These are phyloP conservation scores for Rhynchospora breviuscula DNA, from an alignment of 176 grass and related monocot genomes.

Conservation along the genomic window DNA sequence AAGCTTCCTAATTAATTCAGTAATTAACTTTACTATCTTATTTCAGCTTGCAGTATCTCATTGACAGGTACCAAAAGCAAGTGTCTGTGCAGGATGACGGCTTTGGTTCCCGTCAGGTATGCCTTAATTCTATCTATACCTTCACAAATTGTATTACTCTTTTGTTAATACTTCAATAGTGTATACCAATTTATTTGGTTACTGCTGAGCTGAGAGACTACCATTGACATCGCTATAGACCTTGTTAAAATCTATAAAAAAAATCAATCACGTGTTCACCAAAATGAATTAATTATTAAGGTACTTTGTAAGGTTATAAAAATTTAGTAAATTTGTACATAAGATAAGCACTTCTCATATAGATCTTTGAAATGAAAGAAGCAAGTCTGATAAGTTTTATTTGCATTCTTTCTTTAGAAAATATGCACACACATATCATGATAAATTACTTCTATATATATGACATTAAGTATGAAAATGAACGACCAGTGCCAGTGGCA, in stretches of 20 bases:
- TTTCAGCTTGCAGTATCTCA: not conserved
- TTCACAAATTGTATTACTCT: not conserved
- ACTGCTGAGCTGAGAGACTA: not conserved
- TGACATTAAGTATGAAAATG: not conserved
- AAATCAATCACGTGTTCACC: not conserved
- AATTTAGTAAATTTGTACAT: not conserved
- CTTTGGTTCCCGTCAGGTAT: not conserved
- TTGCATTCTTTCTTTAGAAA: not conserved
- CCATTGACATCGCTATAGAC: too few relatives aligned
- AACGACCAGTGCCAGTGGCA: not conserved
- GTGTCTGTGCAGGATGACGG: not conserved
- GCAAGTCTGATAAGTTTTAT: not conserved
- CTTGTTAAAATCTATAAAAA: not conserved
- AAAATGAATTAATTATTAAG: not conserved
- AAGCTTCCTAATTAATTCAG: not conserved
- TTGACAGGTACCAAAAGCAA: constrained; percentile 2
- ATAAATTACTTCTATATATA: not conserved
- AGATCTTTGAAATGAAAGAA: not conserved
- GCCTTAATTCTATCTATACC: not conserved
- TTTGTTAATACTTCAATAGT: not conserved
- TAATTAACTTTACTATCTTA: not conserved
- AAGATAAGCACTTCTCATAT: not conserved
- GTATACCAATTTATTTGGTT: not conserved
- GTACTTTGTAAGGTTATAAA: not conserved
- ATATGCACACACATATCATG: not conserved